Base-by-base conservation (phyloP, 1,284 basidiomycete genomes). In the Hemileia vastatrix region DNA sequence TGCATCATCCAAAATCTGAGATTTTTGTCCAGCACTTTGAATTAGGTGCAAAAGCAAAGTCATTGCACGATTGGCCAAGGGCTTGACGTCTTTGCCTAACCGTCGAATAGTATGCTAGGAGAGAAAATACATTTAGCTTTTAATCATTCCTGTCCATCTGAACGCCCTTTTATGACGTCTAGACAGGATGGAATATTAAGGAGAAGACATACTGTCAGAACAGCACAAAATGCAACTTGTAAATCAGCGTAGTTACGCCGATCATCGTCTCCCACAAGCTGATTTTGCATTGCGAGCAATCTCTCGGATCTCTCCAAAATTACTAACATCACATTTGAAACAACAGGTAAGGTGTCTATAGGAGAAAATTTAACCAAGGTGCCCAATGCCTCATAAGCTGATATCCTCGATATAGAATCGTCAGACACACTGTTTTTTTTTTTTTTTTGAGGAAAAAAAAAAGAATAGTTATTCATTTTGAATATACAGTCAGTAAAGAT, bases 201-300 rank as follows among this genome's bases (percentile, higher is more conserved):
- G 5, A 40, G 1, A 44, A 6, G 15, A 80, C 86, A 73, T 71
- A 89, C 88, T 58, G 89, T 87, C 63, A 91, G 80, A 52, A 95
- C 88, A 65, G 87, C 86, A 77, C 92, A 96, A 72, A 97, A 83
- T 78, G 94, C 95, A 78, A 90, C 88, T 77, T 97, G 93, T 47
- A 99, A 81, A 77, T 99, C 94, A 74, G 93, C 94, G 91, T 94
- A 97, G 80, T 97, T 98, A 78, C 94, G 94, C 68, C 90, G 85
- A 76, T 99, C 94, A 77, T 99, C 94, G 48, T 87, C 82, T 56
- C 94, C 95, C 50, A 99, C 81, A 57, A 98, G 87, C 79, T 98
- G 94, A 77, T 88, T 88, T 80, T 88, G 86, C 78, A 97, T 84
- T 57, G 78, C 79, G 51, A 97, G 78, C 23, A 98, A 80, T 57